phyloP scores from a whole-genome alignment of 106 monocot genomes.

The Acorus calamus region DNA sequence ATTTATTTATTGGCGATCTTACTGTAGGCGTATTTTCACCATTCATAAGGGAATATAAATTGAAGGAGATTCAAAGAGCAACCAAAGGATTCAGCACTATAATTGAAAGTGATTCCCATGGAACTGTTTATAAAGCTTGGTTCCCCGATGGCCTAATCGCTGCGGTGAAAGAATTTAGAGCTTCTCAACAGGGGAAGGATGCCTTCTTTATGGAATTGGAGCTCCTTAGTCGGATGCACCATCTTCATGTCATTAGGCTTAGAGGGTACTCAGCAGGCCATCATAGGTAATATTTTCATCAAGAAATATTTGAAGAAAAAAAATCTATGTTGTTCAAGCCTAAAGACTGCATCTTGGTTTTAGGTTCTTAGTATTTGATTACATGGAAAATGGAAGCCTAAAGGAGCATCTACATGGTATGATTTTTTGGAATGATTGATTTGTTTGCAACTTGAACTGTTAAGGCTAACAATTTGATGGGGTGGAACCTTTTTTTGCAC shows the following conservation, averaged over 20 bases:
- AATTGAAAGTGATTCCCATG: slow-evolving; percentile 39
- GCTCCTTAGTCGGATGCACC: slow-evolving; percentile 53
- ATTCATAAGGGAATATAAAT: slow-evolving; percentile 43
- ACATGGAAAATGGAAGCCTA: slow-evolving; percentile 79
- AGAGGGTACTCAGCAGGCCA: slow-evolving; percentile 64
- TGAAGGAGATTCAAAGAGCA: slow-evolving; percentile 66
- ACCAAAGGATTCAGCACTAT: slow-evolving; percentile 62
- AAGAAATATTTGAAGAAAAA: neutral
- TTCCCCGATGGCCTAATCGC: slow-evolving; percentile 66
- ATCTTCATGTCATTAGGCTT: slow-evolving; percentile 63
- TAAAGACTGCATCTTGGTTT: neutral
- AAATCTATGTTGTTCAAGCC: neutral
- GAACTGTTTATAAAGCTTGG: slow-evolving; percentile 63
- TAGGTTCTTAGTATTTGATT: slow-evolving; percentile 82
- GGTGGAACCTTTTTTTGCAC: slow-evolving; percentile 1
- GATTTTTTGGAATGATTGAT: neutral
- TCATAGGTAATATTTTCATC: slow-evolving; percentile 24
- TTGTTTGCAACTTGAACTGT: neutral
- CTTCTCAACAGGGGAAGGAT: slow-evolving; percentile 17
- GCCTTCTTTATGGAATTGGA: slow-evolving; percentile 40
- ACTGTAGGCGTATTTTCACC: slow-evolving; percentile 24
- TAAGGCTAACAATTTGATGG: neutral
- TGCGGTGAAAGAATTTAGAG: slow-evolving; percentile 30
- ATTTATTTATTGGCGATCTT: neutral
- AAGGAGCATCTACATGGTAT: slow-evolving; percentile 82